Evolutionary conservation across 257 asterid genomes (phyloP).

Genomic region (Solanum sitiens): DNA sequence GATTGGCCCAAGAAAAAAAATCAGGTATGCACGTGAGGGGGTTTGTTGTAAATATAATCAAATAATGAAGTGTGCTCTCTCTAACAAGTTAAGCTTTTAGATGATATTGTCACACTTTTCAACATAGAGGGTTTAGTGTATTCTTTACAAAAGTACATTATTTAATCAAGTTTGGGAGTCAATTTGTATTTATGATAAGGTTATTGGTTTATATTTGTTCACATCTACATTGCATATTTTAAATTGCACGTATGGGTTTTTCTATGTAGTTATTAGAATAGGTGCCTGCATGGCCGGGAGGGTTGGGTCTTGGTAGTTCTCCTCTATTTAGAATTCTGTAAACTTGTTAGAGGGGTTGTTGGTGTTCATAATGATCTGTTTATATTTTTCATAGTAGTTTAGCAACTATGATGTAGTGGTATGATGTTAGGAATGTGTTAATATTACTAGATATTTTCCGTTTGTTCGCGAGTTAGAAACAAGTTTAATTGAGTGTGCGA

Average conservation of each 20-base stretch:
- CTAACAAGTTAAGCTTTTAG: no score
- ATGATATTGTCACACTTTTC: no score
- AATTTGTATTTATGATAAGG: background rate
- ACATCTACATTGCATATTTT: background rate
- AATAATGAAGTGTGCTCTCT: no score
- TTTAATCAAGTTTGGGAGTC: background rate
- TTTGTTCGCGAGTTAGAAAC: background rate
- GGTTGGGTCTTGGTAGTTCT: background rate
- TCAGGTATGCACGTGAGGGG: no score
- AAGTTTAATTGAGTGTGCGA: constrained; percentile 10
- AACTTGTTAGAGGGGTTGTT: constrained; percentile 23
- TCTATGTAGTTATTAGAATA: background rate
- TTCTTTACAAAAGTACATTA: background rate
- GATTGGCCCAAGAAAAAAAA: no score
- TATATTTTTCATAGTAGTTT: constrained; percentile 22
- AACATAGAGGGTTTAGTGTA: background rate
- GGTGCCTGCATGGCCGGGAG: background rate
- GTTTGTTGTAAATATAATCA: no score
- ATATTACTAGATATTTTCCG: background rate
- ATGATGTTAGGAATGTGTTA: constrained; percentile 4
- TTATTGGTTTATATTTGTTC: background rate
- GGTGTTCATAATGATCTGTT: constrained; percentile 38
- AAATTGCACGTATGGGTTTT: background rate
- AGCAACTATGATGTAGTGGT: background rate
- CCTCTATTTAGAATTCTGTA: constrained; percentile 43